Base-by-base conservation (phyloP, 805 yeast genomes). In the Maudiozyma barnettii region DNA sequence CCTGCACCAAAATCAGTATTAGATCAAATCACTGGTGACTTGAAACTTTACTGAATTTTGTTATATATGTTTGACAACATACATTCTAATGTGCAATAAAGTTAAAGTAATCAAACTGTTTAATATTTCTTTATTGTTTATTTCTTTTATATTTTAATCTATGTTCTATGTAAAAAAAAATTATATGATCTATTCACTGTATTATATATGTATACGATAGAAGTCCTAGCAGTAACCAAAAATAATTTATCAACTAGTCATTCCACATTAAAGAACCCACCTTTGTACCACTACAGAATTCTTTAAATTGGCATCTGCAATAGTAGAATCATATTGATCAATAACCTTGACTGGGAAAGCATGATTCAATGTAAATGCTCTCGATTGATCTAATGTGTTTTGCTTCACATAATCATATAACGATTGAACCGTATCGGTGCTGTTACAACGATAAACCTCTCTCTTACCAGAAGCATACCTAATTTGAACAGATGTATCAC, bases 241-340 rank as follows among this genome's bases (percentile, higher is more conserved):
- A 20, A 2, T 19, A 4, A 19, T 21, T n/a, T n/a, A 26, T 14
- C 4, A 33, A 1, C 3, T 33, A 10, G 13, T 2, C 6, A 10
- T 33, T 14, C 18, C 2, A n/a, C n/a, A 14, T 35, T 8, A 31
- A 12, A 19, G 39, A 16, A 40, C 72, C 93, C 95, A 85, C 68
- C 93, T 81, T 66, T 88, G 97, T 16, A 90, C 87, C 29, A 90
- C 81, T n/a, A 87, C 96, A 2, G 97, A 78, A 55, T 86, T 86
- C 44, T 76, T 75, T 52, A 88, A 71, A 31, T 87, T 87, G 4
- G 95, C 93, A 26, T 81, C 88, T 48, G 75, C 77, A 43, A 91
- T 78, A 1, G 84, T 75, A 36, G 72, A 60, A 10, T 68, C 69
- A 40, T 72, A 67, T 48, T 84, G 79, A 44, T 75, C 79, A 38